Evolutionary conservation across 352 stramenopile genomes (phyloP), one percentile per base, ranked within the genome.

Genomic region (Pythium rishiriense): DNA sequence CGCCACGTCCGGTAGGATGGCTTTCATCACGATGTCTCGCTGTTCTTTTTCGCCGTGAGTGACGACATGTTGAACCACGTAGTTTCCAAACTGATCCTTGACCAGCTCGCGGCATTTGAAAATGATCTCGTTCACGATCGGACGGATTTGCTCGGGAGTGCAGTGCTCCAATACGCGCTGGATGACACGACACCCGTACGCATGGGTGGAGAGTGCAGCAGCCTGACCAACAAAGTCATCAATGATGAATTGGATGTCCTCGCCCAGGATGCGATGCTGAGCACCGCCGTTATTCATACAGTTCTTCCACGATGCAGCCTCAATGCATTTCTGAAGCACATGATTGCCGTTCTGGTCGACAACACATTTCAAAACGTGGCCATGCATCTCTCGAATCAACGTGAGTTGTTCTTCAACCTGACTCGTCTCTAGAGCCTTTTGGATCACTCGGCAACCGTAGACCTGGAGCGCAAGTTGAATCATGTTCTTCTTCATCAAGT

Each of bases 71-170:
- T 99, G 98, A 60, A 99, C 98, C 8, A 99, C 97, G 68, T 99
- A 99, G 78, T 99, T 99, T 11, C 97, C 97, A 74, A 99, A 99
- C 70, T 99, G 97, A 72, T 99, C 96, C 77, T 93, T 91, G 28
- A 94, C 84, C 37, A 96, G 72, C 21, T 91, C 85, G n/a, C 77
- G 82, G 62, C 87, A 97, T 56, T 90, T 89, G 64, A 81, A 81
- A 21, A 96, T 88, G 56, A 99, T 98, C 64, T 98, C 90, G 72
- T 96, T 88, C 35, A 99, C 69, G 26, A 98, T 91, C n/a, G 83
- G 78, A 10, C 77, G 85, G 51, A 98, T 98, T 69, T 98, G 91
- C 11, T 76, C 74, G 25, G 92, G 82, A 4, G 93, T 87, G 50
- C 93, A 98, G 58, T 98, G 94, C 76, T 99, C 97, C 42, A 99